Conservation (phyloP, 164 flowering plant species). For the Paratinospora sagittata region DNA sequence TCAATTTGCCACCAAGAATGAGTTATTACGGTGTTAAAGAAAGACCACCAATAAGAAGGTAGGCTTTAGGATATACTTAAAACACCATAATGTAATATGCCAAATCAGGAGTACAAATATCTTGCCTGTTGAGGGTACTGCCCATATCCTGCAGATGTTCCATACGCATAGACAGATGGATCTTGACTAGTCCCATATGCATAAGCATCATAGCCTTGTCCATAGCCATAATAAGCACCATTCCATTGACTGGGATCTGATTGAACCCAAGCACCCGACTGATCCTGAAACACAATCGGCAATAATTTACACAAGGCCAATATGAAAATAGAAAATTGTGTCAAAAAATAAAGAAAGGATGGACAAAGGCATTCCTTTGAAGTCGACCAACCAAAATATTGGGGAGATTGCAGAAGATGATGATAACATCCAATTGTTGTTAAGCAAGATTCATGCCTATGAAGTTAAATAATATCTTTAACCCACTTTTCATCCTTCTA, state of each 20-base stretch:
- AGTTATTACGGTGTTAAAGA: background rate
- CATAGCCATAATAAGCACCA: slow-evolving; percentile 85
- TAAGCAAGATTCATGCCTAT: background rate
- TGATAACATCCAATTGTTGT: background rate
- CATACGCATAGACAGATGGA: slow-evolving; percentile 76
- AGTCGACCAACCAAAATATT: background rate
- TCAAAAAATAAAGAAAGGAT: background rate
- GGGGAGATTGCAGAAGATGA: too few species aligned
- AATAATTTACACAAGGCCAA: slow-evolving; percentile 5
- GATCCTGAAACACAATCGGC: slow-evolving; percentile 46
- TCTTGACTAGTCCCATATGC: slow-evolving; percentile 78
- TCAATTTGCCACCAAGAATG: background rate
- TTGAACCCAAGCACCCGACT: slow-evolving; percentile 57
- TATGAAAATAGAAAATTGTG: background rate
- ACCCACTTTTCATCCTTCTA: background rate
- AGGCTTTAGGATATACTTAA: background rate
- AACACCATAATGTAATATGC: background rate
- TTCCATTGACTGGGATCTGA: slow-evolving; percentile 77
- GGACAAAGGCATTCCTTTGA: background rate
- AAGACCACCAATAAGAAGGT: background rate
- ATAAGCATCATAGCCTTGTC: slow-evolving; percentile 92
- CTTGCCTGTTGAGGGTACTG: slow-evolving; percentile 86
- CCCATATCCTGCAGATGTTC: slow-evolving; percentile 75
- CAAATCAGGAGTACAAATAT: slow-evolving; percentile 4
- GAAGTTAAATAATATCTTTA: too few species aligned